Evolutionary conservation across 2,329 filamentous ascomycete species (phyloP).

Genomic region (Cladosporium sp.): DNA sequence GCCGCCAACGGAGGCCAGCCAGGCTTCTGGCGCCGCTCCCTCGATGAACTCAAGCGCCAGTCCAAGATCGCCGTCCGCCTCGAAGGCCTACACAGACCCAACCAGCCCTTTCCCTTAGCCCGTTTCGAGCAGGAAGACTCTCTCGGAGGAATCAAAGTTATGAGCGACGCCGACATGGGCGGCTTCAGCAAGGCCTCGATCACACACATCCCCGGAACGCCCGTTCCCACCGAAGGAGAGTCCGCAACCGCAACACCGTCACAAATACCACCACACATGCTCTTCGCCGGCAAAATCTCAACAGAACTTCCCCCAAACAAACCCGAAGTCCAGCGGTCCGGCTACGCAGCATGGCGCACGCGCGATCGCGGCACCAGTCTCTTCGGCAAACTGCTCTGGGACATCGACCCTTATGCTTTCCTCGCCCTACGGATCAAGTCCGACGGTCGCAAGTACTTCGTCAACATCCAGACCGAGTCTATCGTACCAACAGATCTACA

Average conservation of each 20-base stretch:
- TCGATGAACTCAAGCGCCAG: conserved; percentile 60
- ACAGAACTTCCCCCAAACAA: conserved; percentile 75
- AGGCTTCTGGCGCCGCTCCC: conserved; percentile 59
- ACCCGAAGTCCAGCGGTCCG: conserved; percentile 73
- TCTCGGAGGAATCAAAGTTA: conserved; percentile 62
- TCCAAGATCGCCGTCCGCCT: conserved; percentile 63
- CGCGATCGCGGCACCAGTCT: conserved; percentile 72
- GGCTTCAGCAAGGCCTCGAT: conserved; percentile 77
- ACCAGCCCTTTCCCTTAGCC: conserved; percentile 64
- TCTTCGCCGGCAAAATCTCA: conserved; percentile 87
- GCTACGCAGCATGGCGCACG: conserved; percentile 90
- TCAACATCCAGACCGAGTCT: conserved; percentile 93
- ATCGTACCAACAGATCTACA: conserved; percentile 94
- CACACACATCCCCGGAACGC: conserved; percentile 53
- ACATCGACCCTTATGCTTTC: conserved; percentile 85
- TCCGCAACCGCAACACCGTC: neutral
- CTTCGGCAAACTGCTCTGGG: conserved; percentile 85
- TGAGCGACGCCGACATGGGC: conserved; percentile 82
- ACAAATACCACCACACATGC: conserved; percentile 61
- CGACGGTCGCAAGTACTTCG: conserved; percentile 87
- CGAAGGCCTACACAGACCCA: conserved; percentile 67
- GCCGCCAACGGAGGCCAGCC: conserved; percentile 29
- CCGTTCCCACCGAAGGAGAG: neutral
- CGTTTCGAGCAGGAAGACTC: conserved; percentile 57
- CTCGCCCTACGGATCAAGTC: conserved; percentile 86